Evolutionary conservation across 306 rosid genomes (phyloP), one percentile per base, ranked within the genome.

Genomic region (Quercus cerris): DNA sequence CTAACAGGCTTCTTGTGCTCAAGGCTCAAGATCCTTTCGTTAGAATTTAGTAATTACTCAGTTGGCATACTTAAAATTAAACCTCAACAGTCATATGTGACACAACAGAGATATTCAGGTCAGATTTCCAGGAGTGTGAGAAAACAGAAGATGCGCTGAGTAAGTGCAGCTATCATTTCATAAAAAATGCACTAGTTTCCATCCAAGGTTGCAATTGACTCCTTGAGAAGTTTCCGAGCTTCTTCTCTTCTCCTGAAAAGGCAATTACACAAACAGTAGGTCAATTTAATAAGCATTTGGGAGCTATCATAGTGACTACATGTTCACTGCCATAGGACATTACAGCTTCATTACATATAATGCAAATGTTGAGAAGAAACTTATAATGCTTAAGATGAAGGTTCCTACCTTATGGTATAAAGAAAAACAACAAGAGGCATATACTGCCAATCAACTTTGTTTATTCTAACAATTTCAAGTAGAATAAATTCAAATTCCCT

Each of bases 191-290:
- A 55, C 80, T 77, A 80, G 14, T 90, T 84, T 72, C 89, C 90
- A 30, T 89, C 97, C 81, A 91, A 81, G 35, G 93, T 83, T 77
- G 83, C 89, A 56, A 94, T 84, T 57, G 97, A 86, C 82, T 92
- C 97, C 74, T 90, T 91, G 78, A 93, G 94, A 81, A 94, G 81
- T 81, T 77, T 81, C 61, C 84, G 90, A 6, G 99, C 97, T 81
- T 93, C 94, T 85, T 86, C 94, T 87, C 97, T 92, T 84, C 99
- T 92, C 84, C 99, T 94, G 78, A 14, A 59, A 77, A 72, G 52
- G 77, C 57, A 76, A 67, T 72, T 13, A 17, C 22, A 41, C 30
- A 20, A 73, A 28, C 2, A 6, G 54, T 76, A 55, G 27, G 31
- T 67, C 58, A 68, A 14, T 17, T 4, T 49, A 5, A 75, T 77